These are phyloP conservation scores for Zygoascus tannicola DNA, from an alignment of 805 yeast species.

Conservation along the genomic window DNA sequence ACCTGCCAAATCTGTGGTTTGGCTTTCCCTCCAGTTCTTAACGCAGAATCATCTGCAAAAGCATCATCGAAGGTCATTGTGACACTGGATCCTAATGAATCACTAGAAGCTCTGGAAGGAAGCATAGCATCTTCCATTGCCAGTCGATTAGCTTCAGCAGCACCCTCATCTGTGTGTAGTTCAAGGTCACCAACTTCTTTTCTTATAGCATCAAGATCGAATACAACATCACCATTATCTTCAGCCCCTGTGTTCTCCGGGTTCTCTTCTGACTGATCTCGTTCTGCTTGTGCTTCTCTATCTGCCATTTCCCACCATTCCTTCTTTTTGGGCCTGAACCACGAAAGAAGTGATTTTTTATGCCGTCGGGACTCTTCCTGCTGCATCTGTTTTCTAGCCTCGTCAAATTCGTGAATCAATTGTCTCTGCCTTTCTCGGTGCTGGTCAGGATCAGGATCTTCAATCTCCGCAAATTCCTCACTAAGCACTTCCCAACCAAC, in stretches of 20 bases:
- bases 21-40: conserved; percentile 13
- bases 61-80: conserved; percentile 21
- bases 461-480: conserved; percentile 92
- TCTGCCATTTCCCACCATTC: conserved; percentile 48
- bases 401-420: conserved; percentile 75
- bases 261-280: conserved; percentile 34
- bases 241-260: conserved; percentile 33
- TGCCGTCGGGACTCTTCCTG: conserved; percentile 11
- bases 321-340: conserved; percentile 42
- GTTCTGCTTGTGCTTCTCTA: conserved; percentile 28
- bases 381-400: conserved; percentile 58
- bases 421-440: conserved; percentile 69
- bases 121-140: background rate
- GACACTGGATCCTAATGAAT: background rate
- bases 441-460: conserved; percentile 88
- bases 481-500: conserved; percentile 73
- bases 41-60: conserved; percentile 21
- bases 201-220: conserved; percentile 33
- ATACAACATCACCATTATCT: conserved; percentile 29
- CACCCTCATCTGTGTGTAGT: conserved; percentile 8
- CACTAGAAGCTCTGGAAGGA: background rate
- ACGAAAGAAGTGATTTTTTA: conserved; percentile 31
- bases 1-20: background rate
- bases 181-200: conserved; percentile 28
- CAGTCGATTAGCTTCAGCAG: background rate